These are phyloP conservation scores for Myriosclerotinia duriaeana DNA, from an alignment of 2,329 filamentous ascomycete species.

Conservation along the genomic window DNA sequence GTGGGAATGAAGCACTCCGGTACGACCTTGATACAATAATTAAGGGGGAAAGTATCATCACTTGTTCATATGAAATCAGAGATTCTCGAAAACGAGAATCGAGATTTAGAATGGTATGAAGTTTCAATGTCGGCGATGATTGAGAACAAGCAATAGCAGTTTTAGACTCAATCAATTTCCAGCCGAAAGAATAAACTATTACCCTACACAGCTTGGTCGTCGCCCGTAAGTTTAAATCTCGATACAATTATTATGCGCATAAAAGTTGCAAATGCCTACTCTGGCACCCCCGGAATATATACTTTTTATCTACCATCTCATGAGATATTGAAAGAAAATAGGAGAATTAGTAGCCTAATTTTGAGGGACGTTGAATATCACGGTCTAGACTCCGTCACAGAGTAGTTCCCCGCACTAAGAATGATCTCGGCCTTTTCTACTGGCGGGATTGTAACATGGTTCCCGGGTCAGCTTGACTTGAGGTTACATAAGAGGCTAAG, in stretches of 20 bases:
- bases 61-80: neutral
- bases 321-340: neutral
- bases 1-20: neutral
- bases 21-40: too few species aligned
- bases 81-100: neutral
- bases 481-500: neutral
- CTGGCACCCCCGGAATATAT: neutral
- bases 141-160: neutral
- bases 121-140: neutral
- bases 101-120: neutral
- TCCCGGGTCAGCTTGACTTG: constrained; percentile 12
- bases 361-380: neutral
- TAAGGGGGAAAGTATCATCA: too few species aligned
- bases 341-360: too few species aligned
- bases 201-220: neutral
- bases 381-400: neutral
- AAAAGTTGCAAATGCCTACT: neutral
- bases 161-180: neutral
- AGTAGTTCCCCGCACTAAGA: neutral
- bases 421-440: neutral
- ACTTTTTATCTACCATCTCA: neutral
- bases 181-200: neutral
- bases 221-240: neutral
- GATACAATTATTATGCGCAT: too few species aligned
- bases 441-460: constrained; percentile 14